Percentiles rank a stretch among this genome's conserved stretches.
phyloP scores from a whole-genome alignment of 2,329 filamentous ascomycete genomes.

The Paraconiothyrium brasiliense region DNA sequence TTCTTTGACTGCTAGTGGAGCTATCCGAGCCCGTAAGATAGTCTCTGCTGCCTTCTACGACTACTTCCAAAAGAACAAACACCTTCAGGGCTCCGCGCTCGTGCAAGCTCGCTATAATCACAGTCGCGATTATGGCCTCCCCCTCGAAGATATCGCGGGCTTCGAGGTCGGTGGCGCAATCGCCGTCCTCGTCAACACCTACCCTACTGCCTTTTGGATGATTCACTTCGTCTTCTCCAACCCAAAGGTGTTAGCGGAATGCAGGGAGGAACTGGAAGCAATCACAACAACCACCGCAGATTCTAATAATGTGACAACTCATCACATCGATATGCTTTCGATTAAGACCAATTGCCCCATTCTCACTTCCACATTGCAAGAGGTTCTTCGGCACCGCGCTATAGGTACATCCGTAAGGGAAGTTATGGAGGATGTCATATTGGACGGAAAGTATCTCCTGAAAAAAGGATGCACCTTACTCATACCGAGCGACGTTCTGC shows the following conservation, averaged over 20 bases:
- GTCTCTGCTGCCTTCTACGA: slow-evolving; percentile 47
- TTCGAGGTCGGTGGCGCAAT: slow-evolving; percentile 49
- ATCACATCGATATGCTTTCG: slow-evolving; percentile 39
- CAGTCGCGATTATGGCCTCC: slow-evolving; percentile 37
- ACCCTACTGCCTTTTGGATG: slow-evolving; percentile 50
- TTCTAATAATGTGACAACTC: slow-evolving; percentile 10
- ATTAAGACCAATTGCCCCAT: slow-evolving; percentile 49
- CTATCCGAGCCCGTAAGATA: slow-evolving; percentile 35
- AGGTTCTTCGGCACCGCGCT: slow-evolving; percentile 48
- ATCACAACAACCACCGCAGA: slow-evolving; percentile 8
- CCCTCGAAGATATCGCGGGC: slow-evolving; percentile 48
- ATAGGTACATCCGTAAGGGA: slow-evolving; percentile 43
- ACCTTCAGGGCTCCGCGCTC: slow-evolving; percentile 45
- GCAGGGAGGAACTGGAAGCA: slow-evolving; percentile 27
- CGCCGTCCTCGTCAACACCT: slow-evolving; percentile 50
- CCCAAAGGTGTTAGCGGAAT: slow-evolving; percentile 38
- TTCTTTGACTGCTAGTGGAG: slow-evolving; percentile 31
- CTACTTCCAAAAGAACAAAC: slow-evolving; percentile 47
- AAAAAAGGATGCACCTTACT: slow-evolving; percentile 43
- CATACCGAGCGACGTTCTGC: slow-evolving; percentile 38
- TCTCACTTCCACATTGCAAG: slow-evolving; percentile 51
- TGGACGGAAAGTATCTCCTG: slow-evolving; percentile 41
- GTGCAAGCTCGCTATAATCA: slow-evolving; percentile 44
- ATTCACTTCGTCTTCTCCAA: slow-evolving; percentile 46
- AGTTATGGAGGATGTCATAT: slow-evolving; percentile 43